These are phyloP conservation scores for Volvariella volvacea DNA, from an alignment of 1,284 basidiomycete species.

Conservation along the genomic window DNA sequence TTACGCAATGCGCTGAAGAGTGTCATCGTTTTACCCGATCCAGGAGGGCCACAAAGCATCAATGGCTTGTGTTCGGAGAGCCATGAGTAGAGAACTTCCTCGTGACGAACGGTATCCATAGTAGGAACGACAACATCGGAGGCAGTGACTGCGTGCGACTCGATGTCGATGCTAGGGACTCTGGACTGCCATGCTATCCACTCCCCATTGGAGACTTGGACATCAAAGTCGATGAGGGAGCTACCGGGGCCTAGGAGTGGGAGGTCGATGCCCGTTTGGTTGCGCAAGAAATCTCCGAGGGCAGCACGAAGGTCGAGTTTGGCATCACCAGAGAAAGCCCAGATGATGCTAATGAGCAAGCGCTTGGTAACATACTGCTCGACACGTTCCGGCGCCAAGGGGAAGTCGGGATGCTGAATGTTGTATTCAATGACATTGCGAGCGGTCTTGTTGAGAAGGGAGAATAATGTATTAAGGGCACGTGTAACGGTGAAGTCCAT, in stretches of 20 bases:
- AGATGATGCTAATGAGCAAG: constrained; percentile 89
- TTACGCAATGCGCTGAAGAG: constrained; percentile 98
- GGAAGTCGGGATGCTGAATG: constrained; percentile 91
- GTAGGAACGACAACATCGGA: constrained; percentile 98
- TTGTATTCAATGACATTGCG: constrained; percentile 96
- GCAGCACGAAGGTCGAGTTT: constrained; percentile 85
- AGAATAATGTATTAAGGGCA: constrained; percentile 94
- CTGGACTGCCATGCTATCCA: constrained; percentile 91
- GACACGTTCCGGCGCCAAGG: constrained; percentile 75
- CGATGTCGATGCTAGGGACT: constrained; percentile 95
- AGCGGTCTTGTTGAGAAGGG: constrained; percentile 92
- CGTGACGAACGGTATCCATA: constrained; percentile 97
- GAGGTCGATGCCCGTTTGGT: constrained; percentile 85
- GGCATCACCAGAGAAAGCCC: constrained; percentile 97
- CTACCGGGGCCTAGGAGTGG: constrained; percentile 70
- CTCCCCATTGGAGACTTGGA: constrained; percentile 79
- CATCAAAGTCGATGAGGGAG: constrained; percentile 94
- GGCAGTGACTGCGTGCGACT: constrained; percentile 92
- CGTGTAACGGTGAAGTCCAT: constrained; percentile 97
- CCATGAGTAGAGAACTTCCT: constrained; percentile 98
- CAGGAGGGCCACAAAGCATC: constrained; percentile 97
- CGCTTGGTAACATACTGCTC: constrained; percentile 90
- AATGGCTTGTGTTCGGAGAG: constrained; percentile 98
- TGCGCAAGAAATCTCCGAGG: constrained; percentile 85
- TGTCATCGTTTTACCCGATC: constrained; percentile 99